Percentiles rank a stretch among this genome's conserved stretches.
These are phyloP conservation scores for Chlorella vulgaris DNA, from an alignment of 139 green algal species.

Conservation along the genomic window DNA sequence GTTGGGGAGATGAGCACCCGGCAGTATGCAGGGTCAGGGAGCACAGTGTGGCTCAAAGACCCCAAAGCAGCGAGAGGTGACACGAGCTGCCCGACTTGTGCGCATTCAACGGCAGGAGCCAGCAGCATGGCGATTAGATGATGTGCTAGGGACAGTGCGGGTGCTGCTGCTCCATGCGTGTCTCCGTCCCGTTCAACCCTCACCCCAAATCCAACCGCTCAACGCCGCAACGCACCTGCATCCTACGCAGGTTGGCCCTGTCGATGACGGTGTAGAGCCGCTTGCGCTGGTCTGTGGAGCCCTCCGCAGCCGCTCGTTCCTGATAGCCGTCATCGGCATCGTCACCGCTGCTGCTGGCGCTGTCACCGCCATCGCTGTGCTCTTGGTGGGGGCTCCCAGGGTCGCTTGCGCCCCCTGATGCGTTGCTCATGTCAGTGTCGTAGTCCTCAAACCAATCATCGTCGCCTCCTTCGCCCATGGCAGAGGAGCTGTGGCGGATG, in stretches of 20 bases:
- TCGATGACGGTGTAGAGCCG: conserved; percentile 30
- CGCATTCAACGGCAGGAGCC: too few relatives aligned
- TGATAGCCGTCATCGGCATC: not conserved
- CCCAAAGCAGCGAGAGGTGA: too few relatives aligned
- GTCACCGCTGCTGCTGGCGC: not conserved
- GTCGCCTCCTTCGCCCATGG: conserved; percentile 3
- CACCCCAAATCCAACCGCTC: too few relatives aligned
- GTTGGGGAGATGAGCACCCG: too few relatives aligned
- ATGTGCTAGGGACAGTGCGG: too few relatives aligned
- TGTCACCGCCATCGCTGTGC: not conserved
- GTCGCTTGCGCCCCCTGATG: not conserved
- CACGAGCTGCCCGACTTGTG: too few relatives aligned
- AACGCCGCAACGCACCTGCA: conserved; percentile 2
- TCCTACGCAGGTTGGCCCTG: conserved; percentile 6
- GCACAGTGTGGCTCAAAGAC: too few relatives aligned
- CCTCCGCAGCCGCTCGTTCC: not conserved
- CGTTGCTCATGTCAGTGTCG: conserved; percentile 25
- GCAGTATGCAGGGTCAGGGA: too few relatives aligned
- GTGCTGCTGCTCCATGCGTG: too few relatives aligned
- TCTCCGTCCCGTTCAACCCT: too few relatives aligned
- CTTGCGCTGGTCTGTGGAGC: not conserved
- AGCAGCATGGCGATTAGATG: too few relatives aligned
- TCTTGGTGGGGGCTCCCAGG: not conserved
- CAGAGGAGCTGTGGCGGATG: not conserved
- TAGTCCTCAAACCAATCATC: conserved; percentile 41